Conservation (phyloP, 2,329 filamentous ascomycete species). For the Apiospora marii region DNA sequence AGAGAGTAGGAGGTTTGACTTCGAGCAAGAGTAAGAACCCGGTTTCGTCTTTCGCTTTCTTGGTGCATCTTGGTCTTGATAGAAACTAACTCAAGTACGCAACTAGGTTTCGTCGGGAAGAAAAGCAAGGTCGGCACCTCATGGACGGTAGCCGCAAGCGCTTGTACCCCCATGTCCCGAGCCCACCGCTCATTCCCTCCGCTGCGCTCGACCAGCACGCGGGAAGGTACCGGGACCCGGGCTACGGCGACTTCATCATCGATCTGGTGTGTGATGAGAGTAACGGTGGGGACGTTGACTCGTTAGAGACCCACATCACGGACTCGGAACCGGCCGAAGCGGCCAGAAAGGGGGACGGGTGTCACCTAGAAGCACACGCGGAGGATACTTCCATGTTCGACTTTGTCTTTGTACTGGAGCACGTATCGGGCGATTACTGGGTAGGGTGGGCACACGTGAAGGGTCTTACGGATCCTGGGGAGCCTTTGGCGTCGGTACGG, state of each 20-base stretch:
- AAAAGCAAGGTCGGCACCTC: neutral
- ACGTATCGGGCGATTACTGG: constrained; percentile 26
- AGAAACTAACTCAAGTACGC: neutral
- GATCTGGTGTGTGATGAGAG: constrained; percentile 19
- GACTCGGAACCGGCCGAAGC: neutral
- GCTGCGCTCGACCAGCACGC: constrained; percentile 25
- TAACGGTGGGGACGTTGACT: neutral
- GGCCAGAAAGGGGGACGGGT: neutral
- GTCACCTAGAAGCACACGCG: constrained; percentile 7
- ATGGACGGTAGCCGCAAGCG: constrained; percentile 28
- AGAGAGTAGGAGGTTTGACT: constrained; percentile 28
- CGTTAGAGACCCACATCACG: neutral
- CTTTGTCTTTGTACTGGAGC: constrained; percentile 17
- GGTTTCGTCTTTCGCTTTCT: neutral
- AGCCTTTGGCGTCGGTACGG: constrained; percentile 5
- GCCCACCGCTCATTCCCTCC: constrained; percentile 27
- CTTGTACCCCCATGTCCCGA: constrained; percentile 30
- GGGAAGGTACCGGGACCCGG: constrained; percentile 28
- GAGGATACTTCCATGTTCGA: neutral
- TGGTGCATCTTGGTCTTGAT: neutral
- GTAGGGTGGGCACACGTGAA: constrained; percentile 19
- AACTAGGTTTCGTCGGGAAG: constrained; percentile 4
- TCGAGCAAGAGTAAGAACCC: constrained; percentile 28
- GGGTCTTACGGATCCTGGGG: neutral
- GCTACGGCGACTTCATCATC: constrained; percentile 28